These are phyloP conservation scores for Ceratobasidium sp. DNA, from an alignment of 1,284 basidiomycete species.

Conservation along the genomic window DNA sequence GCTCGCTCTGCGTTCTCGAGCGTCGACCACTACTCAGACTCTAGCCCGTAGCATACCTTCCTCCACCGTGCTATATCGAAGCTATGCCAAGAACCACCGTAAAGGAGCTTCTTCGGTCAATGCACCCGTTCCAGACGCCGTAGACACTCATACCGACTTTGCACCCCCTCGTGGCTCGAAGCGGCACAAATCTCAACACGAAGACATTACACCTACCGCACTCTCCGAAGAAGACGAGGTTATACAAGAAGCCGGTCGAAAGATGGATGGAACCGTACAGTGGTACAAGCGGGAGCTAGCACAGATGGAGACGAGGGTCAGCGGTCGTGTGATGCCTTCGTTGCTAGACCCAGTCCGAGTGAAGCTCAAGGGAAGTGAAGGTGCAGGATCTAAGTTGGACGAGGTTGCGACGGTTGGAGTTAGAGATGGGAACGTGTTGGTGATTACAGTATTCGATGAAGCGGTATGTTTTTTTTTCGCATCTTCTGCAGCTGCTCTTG, in stretches of 20 bases:
- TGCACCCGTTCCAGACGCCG: conserved; percentile 6
- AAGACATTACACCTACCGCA: conserved; percentile 22
- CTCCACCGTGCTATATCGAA: background rate
- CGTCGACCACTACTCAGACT: background rate
- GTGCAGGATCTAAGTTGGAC: conserved; percentile 55
- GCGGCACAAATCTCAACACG: conserved; percentile 19
- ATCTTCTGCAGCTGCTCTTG: background rate
- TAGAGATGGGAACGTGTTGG: conserved; percentile 70
- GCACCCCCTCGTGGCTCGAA: conserved; percentile 28
- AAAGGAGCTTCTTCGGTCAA: conserved; percentile 25
- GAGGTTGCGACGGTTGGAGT: conserved; percentile 80
- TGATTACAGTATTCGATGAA: conserved; percentile 78
- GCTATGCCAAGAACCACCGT: conserved; percentile 37
- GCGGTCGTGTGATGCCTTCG: conserved; percentile 73
- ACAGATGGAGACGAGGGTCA: conserved; percentile 69
- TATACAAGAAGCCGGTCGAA: conserved; percentile 54
- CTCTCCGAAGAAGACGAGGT: conserved; percentile 45
- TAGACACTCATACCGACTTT: conserved; percentile 33
- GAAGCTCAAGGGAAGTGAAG: conserved; percentile 53
- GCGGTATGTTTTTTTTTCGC: conserved; percentile 42
- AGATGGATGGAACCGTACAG: conserved; percentile 68
- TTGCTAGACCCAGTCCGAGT: conserved; percentile 74
- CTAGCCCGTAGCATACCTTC: background rate
- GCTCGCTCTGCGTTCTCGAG: background rate
- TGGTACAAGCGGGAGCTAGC: conserved; percentile 77